Conservation (phyloP, 495 filamentous ascomycete species). For the Trichoderma orchidacearum region DNA sequence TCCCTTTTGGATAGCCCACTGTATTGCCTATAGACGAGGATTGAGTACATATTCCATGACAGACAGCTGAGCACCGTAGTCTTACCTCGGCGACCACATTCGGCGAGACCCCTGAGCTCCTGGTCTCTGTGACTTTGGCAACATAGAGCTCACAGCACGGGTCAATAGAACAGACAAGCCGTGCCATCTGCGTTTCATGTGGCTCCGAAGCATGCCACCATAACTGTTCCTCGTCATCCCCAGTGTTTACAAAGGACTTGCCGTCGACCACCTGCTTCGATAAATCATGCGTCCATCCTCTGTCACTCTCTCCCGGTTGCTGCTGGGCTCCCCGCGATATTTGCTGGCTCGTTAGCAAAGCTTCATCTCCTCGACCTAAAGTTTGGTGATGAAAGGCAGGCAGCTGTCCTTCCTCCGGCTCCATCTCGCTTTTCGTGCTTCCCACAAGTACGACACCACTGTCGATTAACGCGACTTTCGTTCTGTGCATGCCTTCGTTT, state of each 20-base stretch:
- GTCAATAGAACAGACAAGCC: slow-evolving; percentile 8
- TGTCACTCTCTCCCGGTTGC: no score
- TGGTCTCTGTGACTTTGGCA: slow-evolving; percentile 6
- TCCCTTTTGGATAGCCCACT: slow-evolving; percentile 2
- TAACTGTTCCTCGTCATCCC: not conserved
- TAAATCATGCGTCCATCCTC: no score
- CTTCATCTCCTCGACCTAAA: no score
- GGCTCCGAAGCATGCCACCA: slow-evolving; percentile 5
- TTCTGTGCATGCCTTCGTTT: not conserved
- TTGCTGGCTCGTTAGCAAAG: no score
- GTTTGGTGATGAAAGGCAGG: no score
- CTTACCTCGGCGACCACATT: not conserved
- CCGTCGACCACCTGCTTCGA: no score
- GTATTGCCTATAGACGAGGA: no score
- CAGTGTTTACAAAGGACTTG: no score
- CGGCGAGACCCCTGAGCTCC: not conserved
- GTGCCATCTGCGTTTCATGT: slow-evolving; percentile 7
- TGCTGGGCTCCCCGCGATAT: no score
- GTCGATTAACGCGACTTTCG: slow-evolving; percentile 4
- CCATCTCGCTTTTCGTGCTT: not conserved
- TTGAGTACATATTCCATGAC: no score
- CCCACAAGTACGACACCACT: slow-evolving; percentile 3
- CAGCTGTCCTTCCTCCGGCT: no score
- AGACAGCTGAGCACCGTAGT: no score
- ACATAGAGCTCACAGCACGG: slow-evolving; percentile 6